phyloP scores from a whole-genome alignment of 2,329 filamentous ascomycete genomes.

The Aplosporella prunicola region DNA sequence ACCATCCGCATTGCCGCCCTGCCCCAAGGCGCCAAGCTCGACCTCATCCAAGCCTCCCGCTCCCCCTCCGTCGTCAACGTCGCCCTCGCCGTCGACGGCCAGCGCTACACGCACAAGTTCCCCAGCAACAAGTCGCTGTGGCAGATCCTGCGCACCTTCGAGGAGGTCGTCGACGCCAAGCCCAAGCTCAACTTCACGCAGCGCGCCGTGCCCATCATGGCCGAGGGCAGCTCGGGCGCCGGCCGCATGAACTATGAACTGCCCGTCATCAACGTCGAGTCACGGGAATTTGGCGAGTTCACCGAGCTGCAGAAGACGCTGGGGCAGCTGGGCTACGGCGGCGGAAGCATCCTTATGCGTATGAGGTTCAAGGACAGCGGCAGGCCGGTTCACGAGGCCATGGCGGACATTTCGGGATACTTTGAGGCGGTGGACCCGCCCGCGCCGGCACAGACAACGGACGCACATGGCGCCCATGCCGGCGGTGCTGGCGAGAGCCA shows the following conservation, averaged over 20 bases:
- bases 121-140: constrained; percentile 82
- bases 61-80: constrained; percentile 80
- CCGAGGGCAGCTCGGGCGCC: constrained; percentile 44
- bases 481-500: constrained; percentile 20
- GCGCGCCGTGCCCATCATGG: constrained; percentile 59
- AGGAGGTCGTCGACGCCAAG: constrained; percentile 48
- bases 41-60: constrained; percentile 78
- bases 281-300: constrained; percentile 66
- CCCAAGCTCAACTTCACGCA: constrained; percentile 67
- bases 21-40: constrained; percentile 76
- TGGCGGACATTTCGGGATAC: constrained; percentile 68
- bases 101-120: constrained; percentile 73
- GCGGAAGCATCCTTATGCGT: constrained; percentile 69
- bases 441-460: neutral
- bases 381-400: constrained; percentile 73
- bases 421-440: constrained; percentile 45
- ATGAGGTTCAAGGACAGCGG: constrained; percentile 68
- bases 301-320: constrained; percentile 81
- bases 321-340: constrained; percentile 76
- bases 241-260: constrained; percentile 83
- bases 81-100: constrained; percentile 69
- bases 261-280: constrained; percentile 76
- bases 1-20: constrained; percentile 78
- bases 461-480: constrained; percentile 19
- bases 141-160: constrained; percentile 83